Conservation (phyloP, 1,139 yeast genomes). For the Pichia sp. region DNA sequence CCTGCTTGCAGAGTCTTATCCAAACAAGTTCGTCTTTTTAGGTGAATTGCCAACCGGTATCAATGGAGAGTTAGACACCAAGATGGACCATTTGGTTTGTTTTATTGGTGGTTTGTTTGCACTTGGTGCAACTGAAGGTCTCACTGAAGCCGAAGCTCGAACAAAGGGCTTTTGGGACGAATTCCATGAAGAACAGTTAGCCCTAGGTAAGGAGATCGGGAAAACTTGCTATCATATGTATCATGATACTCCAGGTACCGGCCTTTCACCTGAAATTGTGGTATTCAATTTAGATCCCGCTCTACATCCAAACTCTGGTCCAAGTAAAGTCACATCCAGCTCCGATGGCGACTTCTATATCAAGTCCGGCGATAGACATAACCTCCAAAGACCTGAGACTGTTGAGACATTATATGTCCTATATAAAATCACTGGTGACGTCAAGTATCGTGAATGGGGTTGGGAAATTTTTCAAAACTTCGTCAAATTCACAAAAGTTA, state of each 20-base stretch:
- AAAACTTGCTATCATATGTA: slow-evolving; percentile 84
- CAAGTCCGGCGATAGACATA: slow-evolving; percentile 71
- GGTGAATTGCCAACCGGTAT: slow-evolving; percentile 79
- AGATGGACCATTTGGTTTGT: slow-evolving; percentile 94
- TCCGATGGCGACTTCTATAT: slow-evolving; percentile 43
- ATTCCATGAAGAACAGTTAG: slow-evolving; percentile 52
- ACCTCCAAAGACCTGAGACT: slow-evolving; percentile 90
- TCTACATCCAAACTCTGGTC: slow-evolving; percentile 2
- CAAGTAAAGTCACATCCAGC: slow-evolving; percentile 19
- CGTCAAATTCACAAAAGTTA: slow-evolving; percentile 52
- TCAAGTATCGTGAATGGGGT: slow-evolving; percentile 85
- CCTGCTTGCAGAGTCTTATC: slow-evolving; percentile 56
- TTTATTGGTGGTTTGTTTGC: slow-evolving; percentile 90
- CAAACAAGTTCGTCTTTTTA: slow-evolving; percentile 60
- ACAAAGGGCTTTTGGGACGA: slow-evolving; percentile 41
- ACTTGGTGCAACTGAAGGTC: slow-evolving; percentile 82
- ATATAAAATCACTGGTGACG: slow-evolving; percentile 77
- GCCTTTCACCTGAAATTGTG: slow-evolving; percentile 85
- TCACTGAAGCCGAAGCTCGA: slow-evolving; percentile 49
- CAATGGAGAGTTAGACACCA: slow-evolving; percentile 53
- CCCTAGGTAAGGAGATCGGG: slow-evolving; percentile 70
- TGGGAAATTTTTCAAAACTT: slow-evolving; percentile 78
- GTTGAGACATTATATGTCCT: slow-evolving; percentile 83
- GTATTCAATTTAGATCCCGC: slow-evolving; percentile 51
- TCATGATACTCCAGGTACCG: slow-evolving; percentile 60